Base-by-base conservation (phyloP, 257 asterid species). In the Eucommia ulmoides region DNA sequence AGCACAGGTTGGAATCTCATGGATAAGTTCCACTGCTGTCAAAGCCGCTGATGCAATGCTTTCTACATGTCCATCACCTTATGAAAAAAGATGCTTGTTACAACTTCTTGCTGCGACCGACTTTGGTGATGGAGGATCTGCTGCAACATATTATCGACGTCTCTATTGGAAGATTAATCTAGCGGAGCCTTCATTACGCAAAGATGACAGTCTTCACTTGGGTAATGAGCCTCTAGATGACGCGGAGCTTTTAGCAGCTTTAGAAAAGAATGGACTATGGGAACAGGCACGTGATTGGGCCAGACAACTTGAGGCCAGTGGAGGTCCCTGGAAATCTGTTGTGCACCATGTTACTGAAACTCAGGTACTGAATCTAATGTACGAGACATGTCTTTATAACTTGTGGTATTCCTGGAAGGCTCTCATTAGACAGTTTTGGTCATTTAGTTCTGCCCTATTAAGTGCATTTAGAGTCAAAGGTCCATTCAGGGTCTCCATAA, bases 281-380 rank as follows among this genome's bases (percentile, higher is more conserved):
- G 98, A 91, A 52, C 87, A 86, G 65, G 98, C 98, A 57, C 96
- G 96, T 65, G 75, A 71, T 64, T 91, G 94, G 96, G 98, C 93
- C 52, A 73, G 71, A 62, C 89, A 91, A 63, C 75, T 91, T 76
- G 98, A 91, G 70, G 82, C 79, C 57, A 73, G 92, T 67, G 93
- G 85, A 59, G 98, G 83, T 70, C 58, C 88, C 29, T 85, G 96
- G 98, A 83, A 73, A 69, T 83, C 76, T 66, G 93, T 82, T 20
- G 74, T 69, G 49, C 78, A 77, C 74, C 91, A 86, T 80, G 96
- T 91, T 53, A 91, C 98, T 33, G 89, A 91, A 68, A 79, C 82
- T 89, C 96, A 91, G 98, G 98, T 91, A 59, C 19, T 6, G n/a
- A n/a, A n/a, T n/a, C n/a, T n/a, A n/a, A n/a, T n/a, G n/a, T n/a